phyloP scores from a whole-genome alignment of 345 rosid genomes.

The Pistacia vera region DNA sequence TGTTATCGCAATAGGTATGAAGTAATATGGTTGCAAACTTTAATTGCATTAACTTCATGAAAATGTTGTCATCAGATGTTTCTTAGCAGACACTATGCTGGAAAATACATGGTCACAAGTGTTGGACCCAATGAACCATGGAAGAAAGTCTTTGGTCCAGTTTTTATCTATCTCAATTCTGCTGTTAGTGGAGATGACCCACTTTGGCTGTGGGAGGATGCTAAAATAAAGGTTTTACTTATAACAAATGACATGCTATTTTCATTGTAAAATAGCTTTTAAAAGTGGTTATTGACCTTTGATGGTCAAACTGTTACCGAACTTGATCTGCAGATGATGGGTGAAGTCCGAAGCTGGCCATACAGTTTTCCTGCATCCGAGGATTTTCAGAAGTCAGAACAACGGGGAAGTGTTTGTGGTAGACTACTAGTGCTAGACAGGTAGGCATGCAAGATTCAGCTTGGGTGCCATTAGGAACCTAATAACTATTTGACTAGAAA shows the following conservation, averaged over 20 bases:
- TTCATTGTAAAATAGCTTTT: conserved; percentile 4
- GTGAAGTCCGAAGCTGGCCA: conserved; percentile 85
- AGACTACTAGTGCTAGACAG: conserved; percentile 74
- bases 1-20: not conserved
- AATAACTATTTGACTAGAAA: not conserved
- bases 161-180: conserved; percentile 80
- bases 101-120: conserved; percentile 62
- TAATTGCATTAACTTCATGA: conserved; percentile 11
- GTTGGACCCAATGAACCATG: conserved; percentile 68
- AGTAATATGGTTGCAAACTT: conserved; percentile 3
- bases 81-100: conserved; percentile 82
- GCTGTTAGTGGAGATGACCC: conserved; percentile 55
- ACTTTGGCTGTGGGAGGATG: conserved; percentile 88
- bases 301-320: conserved; percentile 14
- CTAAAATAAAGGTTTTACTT: conserved; percentile 65
- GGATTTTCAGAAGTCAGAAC: conserved; percentile 64
- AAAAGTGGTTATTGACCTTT: conserved; percentile 14
- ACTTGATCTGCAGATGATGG: conserved; percentile 49
- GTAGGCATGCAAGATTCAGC: conserved; percentile 29
- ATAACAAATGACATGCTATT: conserved; percentile 6
- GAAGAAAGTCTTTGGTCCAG: conserved; percentile 98
- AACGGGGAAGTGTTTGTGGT: conserved; percentile 72
- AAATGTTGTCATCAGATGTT: conserved; percentile 62
- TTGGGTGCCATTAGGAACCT: conserved; percentile 17
- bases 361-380: conserved; percentile 88